Evolutionary conservation across 352 stramenopile genomes (phyloP), one percentile per base, ranked within the genome.

Genomic region (Phytophthora colocasiae): DNA sequence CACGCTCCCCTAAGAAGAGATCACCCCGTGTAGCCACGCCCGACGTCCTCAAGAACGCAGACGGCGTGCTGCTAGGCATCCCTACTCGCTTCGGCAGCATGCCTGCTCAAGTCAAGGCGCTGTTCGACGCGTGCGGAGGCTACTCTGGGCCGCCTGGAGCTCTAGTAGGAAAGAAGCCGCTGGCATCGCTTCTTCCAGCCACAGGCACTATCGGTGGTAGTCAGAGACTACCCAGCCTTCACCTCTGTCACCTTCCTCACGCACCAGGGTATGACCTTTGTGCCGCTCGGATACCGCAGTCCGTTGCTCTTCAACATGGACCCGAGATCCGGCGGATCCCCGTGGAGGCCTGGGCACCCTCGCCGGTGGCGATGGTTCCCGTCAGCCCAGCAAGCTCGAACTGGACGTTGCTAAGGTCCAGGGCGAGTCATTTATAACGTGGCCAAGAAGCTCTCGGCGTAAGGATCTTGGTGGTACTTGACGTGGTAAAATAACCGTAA

Each of bases 231-330:
- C n/a, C n/a, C 89, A 10, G 84, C 81, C 14, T 74, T 96, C 22
- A 95, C 90, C 4, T 57, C 80, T 3, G 10, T 98, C n/a, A 90
- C 90, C 0, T 97, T 97, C 77, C 77, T 97, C 19, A 69, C 87
- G 0, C 89, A 97, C 78, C 90, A 97, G 29, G 93, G 93, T 41
- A 89, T 98, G 84, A 85, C 92, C 15, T 98, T 90, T 62, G 88
- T 98, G 54, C 92, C 93, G 32, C 66, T 97, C n/a, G 93, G 91
- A 63, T 90, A 87, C 69, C 81, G 81, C 57, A 80, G 62, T 11
- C 74, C 72, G 12, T 56, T 83, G 17, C 65, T 93, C 49, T 92
- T 87, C 67, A 92, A 89, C 75, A 77, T 93, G 52, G 78, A 92
- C n/a, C n/a, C 12, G 88, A 91, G 69, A 66, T 93, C 38, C 68